Percentiles rank a stretch among this genome's conserved stretches.
Evolutionary conservation across 257 asterid genomes (phyloP).

Genomic region (Nicotiana otophora): DNA sequence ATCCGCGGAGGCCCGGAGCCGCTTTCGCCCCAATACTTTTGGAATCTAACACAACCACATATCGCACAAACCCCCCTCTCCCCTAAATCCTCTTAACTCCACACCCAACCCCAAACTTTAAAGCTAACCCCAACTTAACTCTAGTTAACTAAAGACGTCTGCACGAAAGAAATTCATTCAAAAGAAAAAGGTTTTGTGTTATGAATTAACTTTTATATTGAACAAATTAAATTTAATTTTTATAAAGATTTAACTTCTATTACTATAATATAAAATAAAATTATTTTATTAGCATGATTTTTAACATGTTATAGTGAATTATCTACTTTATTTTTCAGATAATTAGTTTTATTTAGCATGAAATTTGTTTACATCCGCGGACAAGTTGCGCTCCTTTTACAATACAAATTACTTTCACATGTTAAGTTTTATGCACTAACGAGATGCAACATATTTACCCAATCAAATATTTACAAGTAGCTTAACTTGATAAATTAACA

Average conservation of each 20-base stretch:
- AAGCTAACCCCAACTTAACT: conserved; percentile 11
- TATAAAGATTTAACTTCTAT: too few relatives aligned
- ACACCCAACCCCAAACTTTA: neutral
- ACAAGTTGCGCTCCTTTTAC: too few relatives aligned
- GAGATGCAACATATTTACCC: neutral
- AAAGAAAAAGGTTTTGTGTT: neutral
- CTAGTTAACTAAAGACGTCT: conserved; percentile 11
- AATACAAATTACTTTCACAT: too few relatives aligned
- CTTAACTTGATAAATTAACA: neutral
- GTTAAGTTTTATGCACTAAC: too few relatives aligned
- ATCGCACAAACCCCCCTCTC: neutral
- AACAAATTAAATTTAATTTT: too few relatives aligned
- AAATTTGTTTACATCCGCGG: neutral
- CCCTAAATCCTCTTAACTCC: neutral
- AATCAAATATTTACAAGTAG: neutral
- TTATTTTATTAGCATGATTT: too few relatives aligned
- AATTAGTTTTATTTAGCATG: too few relatives aligned
- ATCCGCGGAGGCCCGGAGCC: conserved; percentile 63
- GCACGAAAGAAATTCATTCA: neutral
- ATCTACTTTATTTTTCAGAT: too few relatives aligned
- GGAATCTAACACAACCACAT: conserved; percentile 34
- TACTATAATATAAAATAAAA: too few relatives aligned
- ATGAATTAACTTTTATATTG: too few relatives aligned
- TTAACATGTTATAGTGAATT: too few relatives aligned
- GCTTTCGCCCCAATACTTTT: conserved; percentile 43